phyloP scores from a whole-genome alignment of 2,329 filamentous ascomycete species.

The Calonectria hongkongensis region DNA sequence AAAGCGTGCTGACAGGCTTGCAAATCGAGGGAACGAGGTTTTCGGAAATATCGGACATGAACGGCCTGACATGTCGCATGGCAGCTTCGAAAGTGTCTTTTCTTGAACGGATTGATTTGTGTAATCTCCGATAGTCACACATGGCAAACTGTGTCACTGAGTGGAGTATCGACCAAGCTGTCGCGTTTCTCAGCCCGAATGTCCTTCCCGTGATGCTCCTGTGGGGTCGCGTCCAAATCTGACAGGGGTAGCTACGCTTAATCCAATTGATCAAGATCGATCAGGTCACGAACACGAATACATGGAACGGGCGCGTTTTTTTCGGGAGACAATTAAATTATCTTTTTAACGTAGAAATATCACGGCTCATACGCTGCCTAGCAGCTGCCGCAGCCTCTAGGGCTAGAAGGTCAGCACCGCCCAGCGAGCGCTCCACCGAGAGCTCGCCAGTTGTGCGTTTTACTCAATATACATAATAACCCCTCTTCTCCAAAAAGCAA shows the following conservation, averaged over 20 bases:
- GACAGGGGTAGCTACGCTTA: not conserved
- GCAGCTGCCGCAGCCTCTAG: no score
- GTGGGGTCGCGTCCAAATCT: not conserved
- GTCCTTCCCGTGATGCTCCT: not conserved
- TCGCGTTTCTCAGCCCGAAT: not conserved
- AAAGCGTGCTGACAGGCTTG: not conserved
- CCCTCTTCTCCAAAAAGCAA: no score
- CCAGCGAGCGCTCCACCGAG: no score
- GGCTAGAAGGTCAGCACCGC: no score
- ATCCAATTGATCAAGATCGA: not conserved
- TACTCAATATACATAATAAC: no score
- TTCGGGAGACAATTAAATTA: not conserved
- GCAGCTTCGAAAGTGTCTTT: not conserved
- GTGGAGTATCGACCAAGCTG: not conserved
- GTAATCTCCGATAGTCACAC: not conserved
- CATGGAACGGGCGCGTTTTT: not conserved
- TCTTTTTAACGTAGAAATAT: no score
- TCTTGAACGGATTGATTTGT: not conserved
- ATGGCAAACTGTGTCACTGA: not conserved
- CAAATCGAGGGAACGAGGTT: not conserved
- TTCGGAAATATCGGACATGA: slow-evolving; percentile 26
- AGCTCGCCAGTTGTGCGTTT: no score
- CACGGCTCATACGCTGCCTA: no score
- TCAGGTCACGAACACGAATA: not conserved
- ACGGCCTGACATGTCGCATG: not conserved